Base-by-base conservation (phyloP, 2,329 filamentous ascomycete species). In the Colletotrichum trifolii region DNA sequence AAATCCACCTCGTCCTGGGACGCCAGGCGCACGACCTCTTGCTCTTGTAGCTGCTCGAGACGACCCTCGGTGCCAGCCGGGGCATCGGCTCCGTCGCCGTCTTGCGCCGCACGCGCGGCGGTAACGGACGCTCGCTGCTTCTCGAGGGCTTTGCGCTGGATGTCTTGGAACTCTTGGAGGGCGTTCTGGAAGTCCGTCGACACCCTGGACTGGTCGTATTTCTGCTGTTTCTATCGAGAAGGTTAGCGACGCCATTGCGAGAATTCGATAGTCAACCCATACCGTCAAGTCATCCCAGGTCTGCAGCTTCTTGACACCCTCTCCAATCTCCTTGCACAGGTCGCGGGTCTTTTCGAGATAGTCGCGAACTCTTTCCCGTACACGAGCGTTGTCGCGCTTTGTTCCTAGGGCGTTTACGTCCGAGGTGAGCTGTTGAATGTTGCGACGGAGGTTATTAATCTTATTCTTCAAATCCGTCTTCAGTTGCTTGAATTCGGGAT, bases 1-100 rank as follows among this genome's bases (percentile, higher is more conserved):
- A 97, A 99, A 75, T 99, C 95, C 47, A 99, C 96, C 74, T 99
- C 96, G 71, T 93, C 91, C 77, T 99, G 96, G 35, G 93, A 87
- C 1, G 94, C 96, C 8, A 98, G 85, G 60, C 93, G 92, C 11
- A 91, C 83, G 70, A 94, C 87, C 71, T 96, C 89, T 73, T 91
- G 89, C 68, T 88, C 84, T 53, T 85, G 83, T 68, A 88, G 84
- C 52, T 85, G 83, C 59, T 77, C 79, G 69, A 72, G 78, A 66
- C 74, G 79, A 47, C 80, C 72, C 42, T 68, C 69, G 35, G 56
- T 62, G 46, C 59, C 67, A 54, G 52, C 70, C 50, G 57, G 76
- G 10, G 69, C 73, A 8, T 45, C 60, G 43, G 67, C 72, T 17
- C 73, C 71, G 17, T 73, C 77, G 13, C 78, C 77, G 45, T 95